Evolutionary conservation across 148 eudicot species (phyloP), one percentile per base, ranked within the genome.

Genomic region (Rhododendron williamsianum): DNA sequence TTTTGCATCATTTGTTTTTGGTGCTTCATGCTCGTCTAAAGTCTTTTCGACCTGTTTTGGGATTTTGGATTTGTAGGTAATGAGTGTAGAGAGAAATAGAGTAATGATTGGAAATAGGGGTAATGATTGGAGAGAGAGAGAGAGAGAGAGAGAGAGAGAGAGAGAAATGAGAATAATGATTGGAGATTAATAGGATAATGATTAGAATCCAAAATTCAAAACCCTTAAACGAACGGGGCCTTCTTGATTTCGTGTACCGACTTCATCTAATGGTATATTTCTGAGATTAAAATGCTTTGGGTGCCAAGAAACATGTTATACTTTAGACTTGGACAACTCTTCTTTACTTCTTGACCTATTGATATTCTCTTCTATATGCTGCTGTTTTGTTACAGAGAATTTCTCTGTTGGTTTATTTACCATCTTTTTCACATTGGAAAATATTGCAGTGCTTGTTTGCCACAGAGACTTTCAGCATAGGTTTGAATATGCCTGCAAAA

Each of bases 391-490:
- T 69, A 27, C 78, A 13, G 54, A 11, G 35, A 27, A 72, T 18
- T 74, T 35, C 81, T 13, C 52, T 16, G 27, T 49, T 15, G n/a
- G 48, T 30, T 48, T 81, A 60, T 60, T 49, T 13, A 48, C 3
- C 56, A 77, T 36, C 69, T 65, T 77, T 45, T 15, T 77, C 18
- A 85, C 80, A 78, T 80, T 87, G 84, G 89, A 88, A 80, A 86
- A 80, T 80, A 74, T 88, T 88, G 81, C 86, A 97, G 99, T 95
- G 98, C 91, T 92, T 97, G 92, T 97, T 97, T 91, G 99, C 99
- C 83, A 97, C 99, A 91, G 99, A 97, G 93, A 97, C 99, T 69
- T 97, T 97, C 88, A 97, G 99, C 91, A 97, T 97, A 81, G 98
- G 99, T 51, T 84, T 97, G 88, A 97, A 97, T 90, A 97, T 97